A percentile compares a stretch with the other conserved stretches of the same genome.
phyloP scores from a whole-genome alignment of 2,329 filamentous ascomycete species.

The Cladosporium halotolerans region DNA sequence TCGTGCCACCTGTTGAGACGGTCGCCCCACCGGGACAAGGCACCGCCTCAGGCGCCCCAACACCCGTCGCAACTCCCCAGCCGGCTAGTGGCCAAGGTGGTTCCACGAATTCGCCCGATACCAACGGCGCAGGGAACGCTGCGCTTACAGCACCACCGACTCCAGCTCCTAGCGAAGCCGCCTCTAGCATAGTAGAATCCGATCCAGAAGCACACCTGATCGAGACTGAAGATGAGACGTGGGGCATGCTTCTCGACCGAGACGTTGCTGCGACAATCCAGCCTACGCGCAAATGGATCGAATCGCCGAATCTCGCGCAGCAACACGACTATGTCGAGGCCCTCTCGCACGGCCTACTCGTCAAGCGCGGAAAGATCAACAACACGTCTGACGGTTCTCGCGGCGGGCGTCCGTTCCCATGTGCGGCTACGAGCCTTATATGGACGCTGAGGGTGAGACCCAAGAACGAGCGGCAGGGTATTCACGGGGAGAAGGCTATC shows the following conservation, averaged over 20 bases:
- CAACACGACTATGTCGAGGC: conserved; percentile 19
- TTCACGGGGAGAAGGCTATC: not conserved
- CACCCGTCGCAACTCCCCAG: conserved; percentile 2
- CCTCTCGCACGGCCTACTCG: conserved; percentile 38
- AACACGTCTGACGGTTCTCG: not conserved
- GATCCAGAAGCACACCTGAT: conserved; percentile 64
- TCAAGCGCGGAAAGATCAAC: conserved; percentile 33
- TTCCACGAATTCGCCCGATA: conserved; percentile 3
- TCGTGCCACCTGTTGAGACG: not conserved
- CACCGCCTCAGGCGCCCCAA: not conserved
- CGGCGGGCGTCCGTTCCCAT: conserved; percentile 13
- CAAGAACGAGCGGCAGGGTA: conserved; percentile 23
- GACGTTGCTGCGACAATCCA: conserved; percentile 24
- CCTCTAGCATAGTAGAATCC: conserved; percentile 37
- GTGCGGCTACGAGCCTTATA: conserved; percentile 39
- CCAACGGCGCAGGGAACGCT: not conserved
- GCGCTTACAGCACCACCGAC: conserved; percentile 33
- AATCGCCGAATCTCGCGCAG: not conserved
- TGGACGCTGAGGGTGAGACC: conserved; percentile 40
- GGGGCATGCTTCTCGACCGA: conserved; percentile 59
- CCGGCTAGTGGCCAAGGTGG: not conserved
- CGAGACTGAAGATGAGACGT: conserved; percentile 68
- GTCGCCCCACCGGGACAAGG: conserved; percentile 8
- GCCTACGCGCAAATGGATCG: not conserved
- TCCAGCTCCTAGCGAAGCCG: conserved; percentile 42